These are phyloP conservation scores for Suhomyces taliae DNA, from an alignment of 1,139 yeast genomes.

Conservation along the genomic window DNA sequence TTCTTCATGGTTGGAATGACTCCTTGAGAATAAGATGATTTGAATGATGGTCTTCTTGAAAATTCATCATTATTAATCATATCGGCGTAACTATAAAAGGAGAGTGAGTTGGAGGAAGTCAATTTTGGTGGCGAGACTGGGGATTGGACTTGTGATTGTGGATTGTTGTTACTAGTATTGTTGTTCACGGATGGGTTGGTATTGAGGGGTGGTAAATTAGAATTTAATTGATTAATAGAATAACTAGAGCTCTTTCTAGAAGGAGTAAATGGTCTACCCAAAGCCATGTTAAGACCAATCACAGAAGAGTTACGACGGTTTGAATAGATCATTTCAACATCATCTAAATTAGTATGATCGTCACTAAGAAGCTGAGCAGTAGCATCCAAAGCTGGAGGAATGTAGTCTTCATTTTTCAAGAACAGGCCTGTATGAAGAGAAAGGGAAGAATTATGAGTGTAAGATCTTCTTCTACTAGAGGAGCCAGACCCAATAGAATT, in stretches of 20 bases:
- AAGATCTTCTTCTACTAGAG: conserved; percentile 24
- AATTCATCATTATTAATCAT: conserved; percentile 65
- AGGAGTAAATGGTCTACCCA: conserved; percentile 47
- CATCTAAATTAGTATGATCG: conserved; percentile 57
- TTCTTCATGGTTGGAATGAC: conserved; percentile 24
- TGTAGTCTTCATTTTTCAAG: conserved; percentile 56
- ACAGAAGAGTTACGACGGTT: conserved; percentile 63
- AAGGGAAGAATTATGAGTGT: conserved; percentile 30
- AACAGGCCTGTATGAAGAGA: conserved; percentile 14
- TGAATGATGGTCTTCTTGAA: conserved; percentile 58
- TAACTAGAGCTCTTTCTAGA: conserved; percentile 43
- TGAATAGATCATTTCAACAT: conserved; percentile 67
- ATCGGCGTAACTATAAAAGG: conserved; percentile 80
- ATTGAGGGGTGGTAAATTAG: conserved; percentile 6
- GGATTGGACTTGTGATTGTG: conserved; percentile 16
- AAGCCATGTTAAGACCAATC: conserved; percentile 59
- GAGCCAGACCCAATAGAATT: conserved; percentile 8
- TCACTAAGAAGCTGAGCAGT: conserved; percentile 64
- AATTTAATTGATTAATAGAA: conserved; percentile 27
- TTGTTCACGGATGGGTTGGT: background rate
- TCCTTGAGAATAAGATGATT: conserved; percentile 33
- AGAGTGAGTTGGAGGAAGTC: conserved; percentile 48
- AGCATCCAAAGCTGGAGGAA: conserved; percentile 84
- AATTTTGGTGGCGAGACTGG: conserved; percentile 43
- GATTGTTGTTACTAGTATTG: conserved; percentile 15